Conservation (phyloP, 2,329 filamentous ascomycete genomes). For the Laburnicola sp. region DNA sequence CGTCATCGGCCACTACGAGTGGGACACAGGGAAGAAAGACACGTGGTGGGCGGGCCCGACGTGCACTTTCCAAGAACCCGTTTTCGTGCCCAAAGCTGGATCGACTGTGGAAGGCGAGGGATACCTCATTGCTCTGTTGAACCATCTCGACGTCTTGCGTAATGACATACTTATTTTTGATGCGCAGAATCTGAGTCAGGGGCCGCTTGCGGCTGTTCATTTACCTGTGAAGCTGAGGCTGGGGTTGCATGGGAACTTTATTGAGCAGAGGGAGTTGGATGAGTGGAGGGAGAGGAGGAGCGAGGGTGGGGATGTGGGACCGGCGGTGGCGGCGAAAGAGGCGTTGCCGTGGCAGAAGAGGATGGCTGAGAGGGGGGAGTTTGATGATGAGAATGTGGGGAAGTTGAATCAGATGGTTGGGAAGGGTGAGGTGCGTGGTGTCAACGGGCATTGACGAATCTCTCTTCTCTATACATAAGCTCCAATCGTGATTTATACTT, state of each 20-base stretch:
- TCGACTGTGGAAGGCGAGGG: conserved; percentile 55
- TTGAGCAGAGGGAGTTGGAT: conserved; percentile 35
- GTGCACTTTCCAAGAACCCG: conserved; percentile 57
- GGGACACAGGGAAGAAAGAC: conserved; percentile 37
- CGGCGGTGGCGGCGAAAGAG: conserved; percentile 24
- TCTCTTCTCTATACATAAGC: too few species aligned
- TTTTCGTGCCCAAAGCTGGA: conserved; percentile 53
- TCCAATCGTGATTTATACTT: too few species aligned
- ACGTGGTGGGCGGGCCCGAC: conserved; percentile 44
- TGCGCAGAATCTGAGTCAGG: conserved; percentile 43
- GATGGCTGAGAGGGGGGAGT: conserved; percentile 21
- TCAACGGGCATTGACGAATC: conserved; percentile 14
- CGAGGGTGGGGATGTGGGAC: conserved; percentile 31
- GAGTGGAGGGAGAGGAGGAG: conserved; percentile 36
- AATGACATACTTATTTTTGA: conserved; percentile 50
- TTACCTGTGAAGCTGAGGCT: conserved; percentile 44
- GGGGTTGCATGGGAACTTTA: conserved; percentile 40
- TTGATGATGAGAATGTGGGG: conserved; percentile 2
- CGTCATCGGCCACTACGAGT: conserved; percentile 38
- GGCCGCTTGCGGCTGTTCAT: conserved; percentile 47
- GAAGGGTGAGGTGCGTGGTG: conserved; percentile 1
- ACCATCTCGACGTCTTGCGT: conserved; percentile 47
- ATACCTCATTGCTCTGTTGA: conserved; percentile 52
- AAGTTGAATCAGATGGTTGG: conserved; percentile 3
- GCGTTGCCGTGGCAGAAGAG: conserved; percentile 37